A percentile compares a stretch with the other conserved stretches of the same genome.
phyloP scores from a whole-genome alignment of 108 stramenopile species.

The Aurantiochytrium sp. region DNA sequence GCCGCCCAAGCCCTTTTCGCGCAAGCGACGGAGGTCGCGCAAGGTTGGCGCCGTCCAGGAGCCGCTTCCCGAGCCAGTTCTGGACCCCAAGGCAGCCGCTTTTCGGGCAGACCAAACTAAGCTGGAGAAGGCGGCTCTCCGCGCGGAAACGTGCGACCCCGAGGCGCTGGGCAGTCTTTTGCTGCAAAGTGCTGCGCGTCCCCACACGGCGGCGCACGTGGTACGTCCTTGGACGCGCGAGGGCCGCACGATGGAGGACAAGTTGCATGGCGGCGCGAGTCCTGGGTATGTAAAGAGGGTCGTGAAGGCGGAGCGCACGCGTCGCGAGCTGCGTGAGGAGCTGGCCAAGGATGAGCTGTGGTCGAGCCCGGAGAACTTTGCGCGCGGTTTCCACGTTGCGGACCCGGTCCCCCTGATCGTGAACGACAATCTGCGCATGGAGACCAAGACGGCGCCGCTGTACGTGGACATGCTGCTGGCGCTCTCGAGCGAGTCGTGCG shows the following conservation, averaged over 20 bases:
- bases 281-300: not conserved
- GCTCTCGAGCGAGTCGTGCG: not conserved
- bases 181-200: constrained; percentile 6
- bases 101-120: not conserved
- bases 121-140: not conserved
- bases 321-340: not conserved
- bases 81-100: not conserved
- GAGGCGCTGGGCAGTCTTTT: not conserved
- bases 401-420: constrained; percentile 13
- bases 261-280: not conserved
- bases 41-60: not conserved
- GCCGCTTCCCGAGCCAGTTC: not conserved
- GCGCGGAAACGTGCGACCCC: not conserved
- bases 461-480: constrained; percentile 22
- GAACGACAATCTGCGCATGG: constrained; percentile 23
- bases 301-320: not conserved
- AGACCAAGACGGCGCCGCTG: not conserved
- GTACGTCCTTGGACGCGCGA: not conserved
- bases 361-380: not conserved
- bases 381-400: not conserved
- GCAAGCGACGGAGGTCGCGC: not conserved
- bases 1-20: not conserved
- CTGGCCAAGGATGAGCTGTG: not conserved
- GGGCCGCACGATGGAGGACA: not conserved
- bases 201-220: not conserved